Evolutionary conservation across 139 green algal species (phyloP).

Genomic region (Pycnococcus provasolii): DNA sequence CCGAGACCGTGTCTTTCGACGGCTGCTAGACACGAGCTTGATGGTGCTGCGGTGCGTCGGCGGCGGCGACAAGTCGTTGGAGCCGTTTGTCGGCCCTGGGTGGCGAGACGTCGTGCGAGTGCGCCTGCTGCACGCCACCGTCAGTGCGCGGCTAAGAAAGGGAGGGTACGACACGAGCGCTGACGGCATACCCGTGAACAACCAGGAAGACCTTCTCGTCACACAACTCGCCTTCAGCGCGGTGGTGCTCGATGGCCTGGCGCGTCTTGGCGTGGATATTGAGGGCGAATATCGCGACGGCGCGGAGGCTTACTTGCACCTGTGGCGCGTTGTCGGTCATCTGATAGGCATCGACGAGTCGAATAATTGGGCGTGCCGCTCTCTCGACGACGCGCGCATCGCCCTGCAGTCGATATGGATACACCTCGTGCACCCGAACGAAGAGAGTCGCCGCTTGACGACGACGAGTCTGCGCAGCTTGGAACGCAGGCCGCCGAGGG

Average conservation of each 20-base stretch:
- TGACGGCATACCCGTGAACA: not conserved
- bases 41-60: not conserved
- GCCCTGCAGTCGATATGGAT: not conserved
- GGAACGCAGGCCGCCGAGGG: not conserved
- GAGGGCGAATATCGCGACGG: not conserved
- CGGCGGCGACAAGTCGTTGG: not conserved
- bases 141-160: not conserved
- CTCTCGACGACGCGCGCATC: not conserved
- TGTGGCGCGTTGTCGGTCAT: not conserved
- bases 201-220: not conserved
- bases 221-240: not conserved
- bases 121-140: not conserved
- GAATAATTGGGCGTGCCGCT: not conserved
- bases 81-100: not conserved
- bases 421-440: not conserved
- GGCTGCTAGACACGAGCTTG: not conserved
- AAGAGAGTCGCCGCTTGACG: not conserved
- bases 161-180: no score
- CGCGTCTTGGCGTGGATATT: not conserved
- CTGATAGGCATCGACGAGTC: not conserved
- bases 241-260: not conserved
- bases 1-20: not conserved
- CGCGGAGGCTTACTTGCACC: not conserved
- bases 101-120: not conserved
- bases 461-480: not conserved